Evolutionary conservation across 345 rosid genomes (phyloP).

Genomic region (Rubroshorea leprosula): DNA sequence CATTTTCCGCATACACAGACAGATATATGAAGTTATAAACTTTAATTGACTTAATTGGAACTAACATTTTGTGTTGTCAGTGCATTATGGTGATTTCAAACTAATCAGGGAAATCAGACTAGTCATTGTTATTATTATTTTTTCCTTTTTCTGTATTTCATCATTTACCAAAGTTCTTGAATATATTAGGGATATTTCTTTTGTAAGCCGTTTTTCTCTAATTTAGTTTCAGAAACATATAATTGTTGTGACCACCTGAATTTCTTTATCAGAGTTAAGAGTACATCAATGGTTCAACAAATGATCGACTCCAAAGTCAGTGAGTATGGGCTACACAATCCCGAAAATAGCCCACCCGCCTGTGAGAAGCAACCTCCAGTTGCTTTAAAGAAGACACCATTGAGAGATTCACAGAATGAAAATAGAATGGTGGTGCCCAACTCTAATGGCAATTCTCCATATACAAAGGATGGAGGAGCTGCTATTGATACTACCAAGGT

Average conservation of each 20-base stretch:
- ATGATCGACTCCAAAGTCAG: constrained; percentile 34
- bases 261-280: neutral
- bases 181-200: neutral
- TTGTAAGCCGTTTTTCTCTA: neutral
- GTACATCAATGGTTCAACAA: constrained; percentile 47
- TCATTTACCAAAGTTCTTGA: neutral
- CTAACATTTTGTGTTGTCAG: too few relatives aligned
- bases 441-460: constrained; percentile 28
- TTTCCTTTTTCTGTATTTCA: neutral
- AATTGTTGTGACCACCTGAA: neutral
- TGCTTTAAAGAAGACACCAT: constrained; percentile 44
- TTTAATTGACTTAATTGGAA: too few relatives aligned
- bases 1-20: too few relatives aligned
- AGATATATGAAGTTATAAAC: too few relatives aligned
- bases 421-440: constrained; percentile 38
- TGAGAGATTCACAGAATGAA: constrained; percentile 57
- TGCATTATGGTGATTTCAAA: too few relatives aligned
- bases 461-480: constrained; percentile 34
- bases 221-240: neutral
- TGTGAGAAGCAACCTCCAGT: constrained; percentile 35
- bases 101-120: too few relatives aligned
- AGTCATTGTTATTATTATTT: too few relatives aligned
- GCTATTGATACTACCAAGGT: constrained; percentile 32
- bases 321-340: constrained; percentile 33
- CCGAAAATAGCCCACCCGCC: constrained; percentile 32